Evolutionary conservation across 805 yeast genomes (phyloP).

Genomic region (Candida sonorensis): DNA sequence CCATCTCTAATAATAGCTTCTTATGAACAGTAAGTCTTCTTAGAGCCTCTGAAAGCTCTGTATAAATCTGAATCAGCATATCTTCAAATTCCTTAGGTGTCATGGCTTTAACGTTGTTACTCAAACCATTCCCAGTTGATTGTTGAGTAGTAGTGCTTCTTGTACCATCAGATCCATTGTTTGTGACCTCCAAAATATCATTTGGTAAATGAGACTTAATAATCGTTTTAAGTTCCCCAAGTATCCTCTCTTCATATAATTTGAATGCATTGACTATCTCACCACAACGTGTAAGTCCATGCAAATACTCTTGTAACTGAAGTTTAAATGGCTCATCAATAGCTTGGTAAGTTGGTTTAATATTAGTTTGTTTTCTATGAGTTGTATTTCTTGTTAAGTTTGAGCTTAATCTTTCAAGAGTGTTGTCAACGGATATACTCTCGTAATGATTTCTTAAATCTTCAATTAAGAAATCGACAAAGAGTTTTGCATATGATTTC

Average conservation of each 20-base stretch:
- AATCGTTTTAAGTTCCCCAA: constrained; percentile 64
- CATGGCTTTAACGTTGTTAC: constrained; percentile 51
- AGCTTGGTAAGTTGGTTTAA: constrained; percentile 6
- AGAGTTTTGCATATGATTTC: constrained; percentile 52
- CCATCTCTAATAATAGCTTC: constrained; percentile 66
- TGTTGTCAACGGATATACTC: constrained; percentile 36
- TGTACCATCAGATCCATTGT: constrained; percentile 21
- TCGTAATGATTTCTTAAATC: constrained; percentile 60
- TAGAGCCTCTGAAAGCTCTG: constrained; percentile 63
- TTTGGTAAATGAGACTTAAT: constrained; percentile 62
- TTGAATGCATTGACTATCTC: constrained; percentile 55
- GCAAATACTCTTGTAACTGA: constrained; percentile 39
- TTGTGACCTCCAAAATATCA: constrained; percentile 20
- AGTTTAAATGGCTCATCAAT: constrained; percentile 30
- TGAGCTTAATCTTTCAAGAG: constrained; percentile 41
- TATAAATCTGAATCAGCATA: constrained; percentile 56
- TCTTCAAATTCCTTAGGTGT: constrained; percentile 69
- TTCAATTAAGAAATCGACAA: constrained; percentile 46
- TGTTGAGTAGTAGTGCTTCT: constrained; percentile 19
- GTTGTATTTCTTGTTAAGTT: constrained; percentile 10
- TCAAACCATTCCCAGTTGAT: constrained; percentile 22
- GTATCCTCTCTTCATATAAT: constrained; percentile 60
- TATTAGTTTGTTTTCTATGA: too few relatives aligned
- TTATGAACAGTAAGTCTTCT: constrained; percentile 74
- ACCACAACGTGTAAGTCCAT: constrained; percentile 55